Base-by-base conservation (phyloP, 768 basidiomycete genomes). In the Mrakia hoshinonis region DNA sequence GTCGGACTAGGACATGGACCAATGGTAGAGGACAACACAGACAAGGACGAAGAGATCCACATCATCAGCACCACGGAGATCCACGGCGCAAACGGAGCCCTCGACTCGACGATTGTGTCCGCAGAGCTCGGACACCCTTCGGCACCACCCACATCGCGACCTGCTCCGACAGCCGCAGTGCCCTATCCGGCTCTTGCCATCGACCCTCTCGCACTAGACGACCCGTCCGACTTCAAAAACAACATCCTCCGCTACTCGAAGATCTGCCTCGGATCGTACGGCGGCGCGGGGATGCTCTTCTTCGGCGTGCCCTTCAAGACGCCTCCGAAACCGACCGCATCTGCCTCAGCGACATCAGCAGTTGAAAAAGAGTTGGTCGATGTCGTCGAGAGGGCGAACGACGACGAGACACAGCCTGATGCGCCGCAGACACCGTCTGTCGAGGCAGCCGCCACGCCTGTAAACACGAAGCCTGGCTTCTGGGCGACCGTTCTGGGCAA, bases 181-280 rank as follows among this genome's bases (percentile, higher is more conserved):
- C 79, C 79, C 68, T 75, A 79, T 48, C 79, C 78, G 72, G 79
- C 74, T 64, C 80, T 76, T 73, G 78, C 77, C 63, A 76, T 75
- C 52, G 76, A 75, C 62, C 70, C 75, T 52, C 80, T 69, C 76
- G 76, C 47, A 48, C 2, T n/a, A 36, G n/a, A 26, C 68, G 75
- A 22, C 20, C 77, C 26, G 24, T 69, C 67, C 18, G 22, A 47
- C 12, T 81, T 90, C 69, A 88, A 87, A 76, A 77, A 83, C 24
- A 89, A 87, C 13, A 79, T 92, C n/a, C 85, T 89, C 31, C 84
- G 91, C 13, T 82, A 90, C 48, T 90, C 89, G 18, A 90, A 91
- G 78, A 85, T 92, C 81, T 88, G 89, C 1, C 81, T 92, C 9
- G 90, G 89, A 1, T 89, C 90, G 3, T 92, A 92, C 75, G 91